A percentile compares a stretch with the other conserved stretches of the same genome.
These are phyloP conservation scores for Globisporangium parvum DNA, from an alignment of 352 stramenopile genomes.

Conservation along the genomic window DNA sequence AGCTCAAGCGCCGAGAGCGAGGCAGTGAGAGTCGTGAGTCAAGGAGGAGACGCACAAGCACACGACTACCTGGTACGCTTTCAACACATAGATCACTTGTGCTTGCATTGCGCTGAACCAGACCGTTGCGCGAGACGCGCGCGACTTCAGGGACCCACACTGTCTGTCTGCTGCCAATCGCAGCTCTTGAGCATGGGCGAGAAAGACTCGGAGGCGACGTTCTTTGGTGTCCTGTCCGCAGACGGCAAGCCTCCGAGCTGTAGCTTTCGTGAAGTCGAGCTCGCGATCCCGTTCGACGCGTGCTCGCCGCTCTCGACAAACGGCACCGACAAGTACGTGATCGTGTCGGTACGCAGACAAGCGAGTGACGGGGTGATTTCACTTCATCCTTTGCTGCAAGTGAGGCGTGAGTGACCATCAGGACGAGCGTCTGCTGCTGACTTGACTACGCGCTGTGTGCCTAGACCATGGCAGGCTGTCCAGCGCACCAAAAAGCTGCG, in stretches of 20 bases:
- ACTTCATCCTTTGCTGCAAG: no score
- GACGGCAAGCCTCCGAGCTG: conserved; percentile 52
- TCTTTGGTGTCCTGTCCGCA: conserved; percentile 54
- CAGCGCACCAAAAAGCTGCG: conserved; percentile 58
- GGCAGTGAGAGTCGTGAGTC: not conserved
- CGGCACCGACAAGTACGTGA: conserved; percentile 44
- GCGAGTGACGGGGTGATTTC: no score
- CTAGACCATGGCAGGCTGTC: conserved; percentile 41
- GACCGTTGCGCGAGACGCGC: not conserved
- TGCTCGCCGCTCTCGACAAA: conserved; percentile 40
- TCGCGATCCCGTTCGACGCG: conserved; percentile 49
- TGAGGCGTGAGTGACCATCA: no score
- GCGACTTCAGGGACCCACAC: not conserved
- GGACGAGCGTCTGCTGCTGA: no score
- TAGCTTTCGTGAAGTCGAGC: conserved; percentile 36
- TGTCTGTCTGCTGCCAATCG: not conserved
- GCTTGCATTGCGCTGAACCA: no score
- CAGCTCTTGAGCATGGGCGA: conserved; percentile 42
- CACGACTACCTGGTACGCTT: not conserved
- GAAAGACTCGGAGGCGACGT: conserved; percentile 31
- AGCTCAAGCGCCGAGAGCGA: not conserved
- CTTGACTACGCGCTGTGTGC: conserved; percentile 4
- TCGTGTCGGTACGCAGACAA: conserved; percentile 37
- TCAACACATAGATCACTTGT: no score
- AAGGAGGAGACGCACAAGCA: not conserved